phyloP scores from a whole-genome alignment of 139 green algal species.

The Chlorella sp. region DNA sequence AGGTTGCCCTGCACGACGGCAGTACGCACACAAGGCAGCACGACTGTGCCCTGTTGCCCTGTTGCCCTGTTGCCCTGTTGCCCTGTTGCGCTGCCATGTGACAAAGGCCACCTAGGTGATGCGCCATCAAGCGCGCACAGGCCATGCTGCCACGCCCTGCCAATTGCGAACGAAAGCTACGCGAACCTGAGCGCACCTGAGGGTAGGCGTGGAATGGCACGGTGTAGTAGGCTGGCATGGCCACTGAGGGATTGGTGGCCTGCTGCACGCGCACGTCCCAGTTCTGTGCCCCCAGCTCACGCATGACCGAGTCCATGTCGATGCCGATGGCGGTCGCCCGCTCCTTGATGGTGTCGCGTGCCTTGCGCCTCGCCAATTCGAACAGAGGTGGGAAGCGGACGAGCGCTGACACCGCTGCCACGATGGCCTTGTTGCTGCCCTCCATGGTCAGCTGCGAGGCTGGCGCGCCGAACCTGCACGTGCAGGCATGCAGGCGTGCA shows the following conservation, averaged over 20 bases:
- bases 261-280: conserved; percentile 42
- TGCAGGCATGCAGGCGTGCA: too few relatives aligned
- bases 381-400: conserved; percentile 70
- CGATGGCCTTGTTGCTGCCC: too few relatives aligned
- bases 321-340: conserved; percentile 59
- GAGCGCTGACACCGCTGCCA: conserved; percentile 17
- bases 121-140: too few relatives aligned
- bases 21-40: neutral
- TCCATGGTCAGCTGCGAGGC: too few relatives aligned
- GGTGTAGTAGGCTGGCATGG: conserved; percentile 63
- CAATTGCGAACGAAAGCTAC: too few relatives aligned
- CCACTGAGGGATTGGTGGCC: conserved; percentile 32
- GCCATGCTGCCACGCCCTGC: neutral
- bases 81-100: neutral
- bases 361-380: conserved; percentile 39
- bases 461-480: too few relatives aligned
- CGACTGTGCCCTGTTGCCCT: neutral
- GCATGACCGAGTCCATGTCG: conserved; percentile 56
- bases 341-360: conserved; percentile 63
- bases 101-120: too few relatives aligned
- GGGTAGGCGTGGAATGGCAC: conserved; percentile 72
- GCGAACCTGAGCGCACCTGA: conserved; percentile 22
- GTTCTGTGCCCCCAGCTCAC: conserved; percentile 44
- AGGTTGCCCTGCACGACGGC: conserved; percentile 58
- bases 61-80: neutral